phyloP scores from a whole-genome alignment of 441 rosid genomes.

The Populus trichocarpa region DNA sequence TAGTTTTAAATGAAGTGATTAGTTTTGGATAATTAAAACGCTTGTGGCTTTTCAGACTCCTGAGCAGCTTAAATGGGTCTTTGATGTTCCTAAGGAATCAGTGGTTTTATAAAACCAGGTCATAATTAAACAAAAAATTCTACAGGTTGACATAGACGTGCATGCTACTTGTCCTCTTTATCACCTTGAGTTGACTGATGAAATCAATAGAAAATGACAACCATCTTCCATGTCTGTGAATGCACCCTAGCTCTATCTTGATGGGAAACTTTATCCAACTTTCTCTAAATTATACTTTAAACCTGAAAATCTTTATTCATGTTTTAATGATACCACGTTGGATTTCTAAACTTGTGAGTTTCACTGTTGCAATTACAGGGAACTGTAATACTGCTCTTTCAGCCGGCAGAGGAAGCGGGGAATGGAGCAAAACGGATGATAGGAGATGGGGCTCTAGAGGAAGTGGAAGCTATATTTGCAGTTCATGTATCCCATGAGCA shows the following conservation, averaged over 20 bases:
- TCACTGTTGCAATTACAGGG: slow-evolving; percentile 42
- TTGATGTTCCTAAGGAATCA: neutral
- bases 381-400: slow-evolving; percentile 71
- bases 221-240: neutral
- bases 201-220: neutral
- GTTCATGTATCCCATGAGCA: slow-evolving; percentile 77
- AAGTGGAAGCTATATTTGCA: slow-evolving; percentile 78
- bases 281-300: no score
- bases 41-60: neutral
- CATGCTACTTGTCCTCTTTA: neutral
- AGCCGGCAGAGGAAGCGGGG: slow-evolving; percentile 98
- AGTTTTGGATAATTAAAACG: neutral
- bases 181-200: neutral
- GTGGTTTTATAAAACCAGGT: neutral
- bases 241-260: neutral
- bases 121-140: neutral
- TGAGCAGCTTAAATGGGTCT: neutral
- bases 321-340: neutral
- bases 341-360: neutral
- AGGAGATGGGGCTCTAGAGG: slow-evolving; percentile 62
- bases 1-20: no score
- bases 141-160: neutral
- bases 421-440: slow-evolving; percentile 88
- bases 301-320: neutral
- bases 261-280: neutral